Percentiles rank a stretch among this genome's conserved stretches.
phyloP scores from a whole-genome alignment of 2,329 filamentous ascomycete species.

The Orbilia oligospora region DNA sequence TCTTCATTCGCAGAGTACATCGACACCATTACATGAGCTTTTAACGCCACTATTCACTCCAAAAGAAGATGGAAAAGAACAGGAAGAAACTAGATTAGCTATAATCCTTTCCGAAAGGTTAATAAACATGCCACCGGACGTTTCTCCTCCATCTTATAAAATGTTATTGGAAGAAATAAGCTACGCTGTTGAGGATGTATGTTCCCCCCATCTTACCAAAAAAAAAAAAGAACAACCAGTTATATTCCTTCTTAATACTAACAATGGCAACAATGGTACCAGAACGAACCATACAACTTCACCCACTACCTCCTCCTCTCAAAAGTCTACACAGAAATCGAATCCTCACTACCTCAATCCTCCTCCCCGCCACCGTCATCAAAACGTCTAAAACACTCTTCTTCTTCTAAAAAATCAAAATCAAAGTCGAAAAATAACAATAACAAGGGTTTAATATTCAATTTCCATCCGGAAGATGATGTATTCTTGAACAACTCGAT shows the following conservation, averaged over 20 bases:
- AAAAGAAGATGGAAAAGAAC: slow-evolving; percentile 65
- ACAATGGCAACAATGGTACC: neutral
- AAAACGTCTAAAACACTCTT: slow-evolving; percentile 13
- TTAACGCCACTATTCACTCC: neutral
- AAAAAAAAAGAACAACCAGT: too few relatives aligned
- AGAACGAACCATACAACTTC: slow-evolving; percentile 89
- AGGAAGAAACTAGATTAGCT: slow-evolving; percentile 74
- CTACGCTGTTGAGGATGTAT: slow-evolving; percentile 82
- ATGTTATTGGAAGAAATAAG: slow-evolving; percentile 94
- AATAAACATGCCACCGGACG: slow-evolving; percentile 96
- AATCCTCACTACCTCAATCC: slow-evolving; percentile 80
- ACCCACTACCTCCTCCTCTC: slow-evolving; percentile 92
- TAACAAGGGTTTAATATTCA: slow-evolving; percentile 71
- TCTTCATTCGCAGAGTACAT: slow-evolving; percentile 69
- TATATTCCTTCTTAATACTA: neutral
- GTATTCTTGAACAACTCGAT: slow-evolving; percentile 72
- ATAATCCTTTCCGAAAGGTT: slow-evolving; percentile 91
- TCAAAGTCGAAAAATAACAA: slow-evolving; percentile 3
- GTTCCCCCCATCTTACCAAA: too few relatives aligned
- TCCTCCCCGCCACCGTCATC: slow-evolving; percentile 67
- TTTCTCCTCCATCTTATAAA: slow-evolving; percentile 91
- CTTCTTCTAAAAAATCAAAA: slow-evolving; percentile 12
- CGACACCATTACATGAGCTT: slow-evolving; percentile 38
- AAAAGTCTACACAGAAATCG: slow-evolving; percentile 91
- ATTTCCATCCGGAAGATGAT: slow-evolving; percentile 97